Base-by-base conservation (phyloP, 2,329 filamentous ascomycete species). In the Aspergillus tanneri region DNA sequence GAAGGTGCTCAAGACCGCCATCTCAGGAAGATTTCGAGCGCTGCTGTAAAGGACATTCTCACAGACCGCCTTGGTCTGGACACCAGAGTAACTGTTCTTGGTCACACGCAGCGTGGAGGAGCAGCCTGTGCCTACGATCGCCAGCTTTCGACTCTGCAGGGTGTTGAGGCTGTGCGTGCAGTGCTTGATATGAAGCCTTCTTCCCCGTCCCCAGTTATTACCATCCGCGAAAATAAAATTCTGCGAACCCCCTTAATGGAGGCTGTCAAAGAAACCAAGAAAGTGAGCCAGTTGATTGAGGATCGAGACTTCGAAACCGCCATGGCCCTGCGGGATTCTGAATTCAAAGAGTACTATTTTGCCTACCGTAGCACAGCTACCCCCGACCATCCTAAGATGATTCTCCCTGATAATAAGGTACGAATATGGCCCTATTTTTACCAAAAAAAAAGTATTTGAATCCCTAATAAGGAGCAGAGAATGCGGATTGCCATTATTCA, bases 151-250 rank as follows among this genome's bases (percentile, higher is more conserved):
- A 99, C 93, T 0, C 76, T 97, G 27, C 93, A 99, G 67, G 93
- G 91, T 62, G 90, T 95, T 3, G 91, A 96, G 70, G 92, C 91
- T 19, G 91, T 97, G 63, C 90, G 88, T 62, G 91, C 92, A 18
- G 89, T 96, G 14, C 79, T 96, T 22, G 89, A 95, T 57, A 88
- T 90, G 41, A 95, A 85, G 0, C 90, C 93, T 8, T 87, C 93
- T 35, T 92, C 88, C 0, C 88, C 90, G 46, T 96, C 90, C 40
- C 92, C 90, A 49, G 91, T 99, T 65, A 97, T 99, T 66, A 91
- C 90, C 59, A 91, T 99, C 59, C 91, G 86, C 55, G 93, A 99
- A 77, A 97, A 97, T 80, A 95, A 99, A 76, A 97, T 99, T 66
- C 85, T 90, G 56, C 84, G 91, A 46, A 90, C 91, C 60, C 87